These are phyloP conservation scores for Marchantia paleacea DNA, from an alignment of 225 moss, liverwort and hornwort species.

Conservation along the genomic window DNA sequence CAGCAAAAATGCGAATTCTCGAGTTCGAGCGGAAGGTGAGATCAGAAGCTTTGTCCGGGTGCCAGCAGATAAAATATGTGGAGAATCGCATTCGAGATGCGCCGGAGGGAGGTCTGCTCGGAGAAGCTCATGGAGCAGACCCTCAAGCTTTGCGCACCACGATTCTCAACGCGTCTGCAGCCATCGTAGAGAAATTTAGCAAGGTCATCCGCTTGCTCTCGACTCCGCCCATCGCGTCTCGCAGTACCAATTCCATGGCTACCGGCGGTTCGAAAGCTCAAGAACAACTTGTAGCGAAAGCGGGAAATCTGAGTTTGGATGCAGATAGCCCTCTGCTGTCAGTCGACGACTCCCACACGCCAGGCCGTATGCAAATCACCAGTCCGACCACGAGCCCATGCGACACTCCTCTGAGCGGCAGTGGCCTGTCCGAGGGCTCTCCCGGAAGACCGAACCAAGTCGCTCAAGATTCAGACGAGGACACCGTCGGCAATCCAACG, in stretches of 20 bases:
- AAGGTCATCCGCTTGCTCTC: conserved; percentile 45
- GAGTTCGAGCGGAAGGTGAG: conserved; percentile 43
- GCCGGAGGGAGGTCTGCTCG: conserved; percentile 33
- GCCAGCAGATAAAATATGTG: conserved; percentile 38
- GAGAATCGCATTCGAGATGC: conserved; percentile 39
- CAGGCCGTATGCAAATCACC: conserved; percentile 2
- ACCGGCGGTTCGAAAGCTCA: background rate
- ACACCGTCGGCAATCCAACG: conserved; percentile 13
- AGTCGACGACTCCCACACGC: conserved; percentile 8
- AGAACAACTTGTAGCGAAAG: conserved; percentile 10
- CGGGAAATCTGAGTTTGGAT: conserved; percentile 13
- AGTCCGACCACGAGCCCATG: conserved; percentile 31
- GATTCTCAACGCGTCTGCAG: conserved; percentile 37
- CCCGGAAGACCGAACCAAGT: conserved; percentile 12
- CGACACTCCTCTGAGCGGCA: conserved; percentile 32
- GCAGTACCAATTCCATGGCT: conserved; percentile 13
- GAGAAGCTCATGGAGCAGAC: conserved; percentile 22
- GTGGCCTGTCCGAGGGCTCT: conserved; percentile 38
- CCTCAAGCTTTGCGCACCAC: conserved; percentile 26
- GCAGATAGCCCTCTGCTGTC: conserved; percentile 22
- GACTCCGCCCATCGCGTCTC: conserved; percentile 2
- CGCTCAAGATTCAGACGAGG: conserved; percentile 32
- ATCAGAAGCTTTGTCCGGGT: conserved; percentile 31
- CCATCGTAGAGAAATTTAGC: conserved; percentile 36
- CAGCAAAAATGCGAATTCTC: conserved; percentile 21